Evolutionary conservation across 495 filamentous ascomycete species (phyloP).

Genomic region (Podospora conica): DNA sequence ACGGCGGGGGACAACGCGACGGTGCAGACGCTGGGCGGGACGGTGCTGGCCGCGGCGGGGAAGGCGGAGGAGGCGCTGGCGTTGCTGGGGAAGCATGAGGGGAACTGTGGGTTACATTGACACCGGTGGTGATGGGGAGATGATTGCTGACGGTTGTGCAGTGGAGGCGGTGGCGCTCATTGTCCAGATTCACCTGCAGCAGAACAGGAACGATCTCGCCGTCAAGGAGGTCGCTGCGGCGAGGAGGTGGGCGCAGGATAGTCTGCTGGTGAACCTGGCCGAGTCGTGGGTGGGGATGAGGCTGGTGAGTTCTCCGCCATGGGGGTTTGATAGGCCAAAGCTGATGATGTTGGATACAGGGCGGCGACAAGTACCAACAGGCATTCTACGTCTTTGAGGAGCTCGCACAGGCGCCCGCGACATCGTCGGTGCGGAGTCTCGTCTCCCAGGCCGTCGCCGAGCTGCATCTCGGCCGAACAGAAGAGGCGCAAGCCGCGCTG

Average conservation of each 20-base stretch:
- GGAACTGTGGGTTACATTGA: conserved; percentile 59
- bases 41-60: conserved; percentile 67
- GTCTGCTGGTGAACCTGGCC: conserved; percentile 84
- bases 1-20: conserved; percentile 63
- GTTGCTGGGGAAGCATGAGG: conserved; percentile 74
- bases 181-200: conserved; percentile 84
- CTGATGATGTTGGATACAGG: conserved; percentile 42
- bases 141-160: conserved; percentile 17
- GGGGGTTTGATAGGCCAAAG: not conserved
- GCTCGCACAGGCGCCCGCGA: conserved; percentile 76
- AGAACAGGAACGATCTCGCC: conserved; percentile 86
- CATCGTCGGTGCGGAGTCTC: conserved; percentile 59
- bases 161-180: conserved; percentile 64
- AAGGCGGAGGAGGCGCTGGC: conserved; percentile 77
- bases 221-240: conserved; percentile 84
- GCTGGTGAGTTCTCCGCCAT: conserved; percentile 53
- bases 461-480: conserved; percentile 79
- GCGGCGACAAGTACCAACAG: conserved; percentile 92
- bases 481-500: conserved; percentile 84
- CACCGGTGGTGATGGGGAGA: not conserved
- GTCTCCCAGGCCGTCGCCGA: conserved; percentile 88
- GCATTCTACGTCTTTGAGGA: conserved; percentile 99
- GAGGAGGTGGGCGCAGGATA: conserved; percentile 93
- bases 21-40: conserved; percentile 75
- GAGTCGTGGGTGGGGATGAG: conserved; percentile 92